A percentile compares a stretch with the other conserved stretches of the same genome.
These are phyloP conservation scores for Penicillium sp. DNA, from an alignment of 2,329 filamentous ascomycete genomes.

Conservation along the genomic window DNA sequence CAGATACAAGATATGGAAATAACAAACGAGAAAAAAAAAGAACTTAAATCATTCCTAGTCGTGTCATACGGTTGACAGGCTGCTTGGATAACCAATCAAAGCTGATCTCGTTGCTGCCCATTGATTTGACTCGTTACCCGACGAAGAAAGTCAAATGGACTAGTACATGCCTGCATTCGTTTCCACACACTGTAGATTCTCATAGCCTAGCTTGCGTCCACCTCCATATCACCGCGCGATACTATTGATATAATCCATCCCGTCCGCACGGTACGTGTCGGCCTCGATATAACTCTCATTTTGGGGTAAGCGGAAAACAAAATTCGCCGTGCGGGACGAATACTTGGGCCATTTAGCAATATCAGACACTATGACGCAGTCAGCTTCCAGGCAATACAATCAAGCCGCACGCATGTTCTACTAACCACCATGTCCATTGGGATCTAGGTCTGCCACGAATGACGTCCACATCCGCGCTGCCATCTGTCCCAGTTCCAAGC, in stretches of 20 bases:
- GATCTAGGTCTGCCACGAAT: conserved; percentile 23
- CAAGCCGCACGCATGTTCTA: not conserved
- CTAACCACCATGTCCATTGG: conserved; percentile 24
- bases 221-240: conserved; percentile 16
- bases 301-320: conserved; percentile 24
- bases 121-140: not conserved
- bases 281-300: conserved; percentile 22
- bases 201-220: not conserved
- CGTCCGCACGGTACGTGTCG: conserved; percentile 22
- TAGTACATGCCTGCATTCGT: not conserved
- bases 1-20: not conserved
- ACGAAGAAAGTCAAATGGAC: not conserved
- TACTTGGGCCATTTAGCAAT: conserved; percentile 23
- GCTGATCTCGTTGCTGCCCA: not conserved
- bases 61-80: not conserved
- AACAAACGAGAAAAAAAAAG: not conserved
- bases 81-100: not conserved
- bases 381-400: not conserved
- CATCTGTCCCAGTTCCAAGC: conserved; percentile 23
- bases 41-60: not conserved
- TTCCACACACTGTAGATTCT: not conserved
- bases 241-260: conserved; percentile 24
- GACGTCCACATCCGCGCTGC: conserved; percentile 29
- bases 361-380: conserved; percentile 11
- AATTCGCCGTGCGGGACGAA: conserved; percentile 14